Evolutionary conservation across 805 yeast genomes (phyloP), one percentile per base, ranked within the genome.

Genomic region (Cyberlindnera veronae): DNA sequence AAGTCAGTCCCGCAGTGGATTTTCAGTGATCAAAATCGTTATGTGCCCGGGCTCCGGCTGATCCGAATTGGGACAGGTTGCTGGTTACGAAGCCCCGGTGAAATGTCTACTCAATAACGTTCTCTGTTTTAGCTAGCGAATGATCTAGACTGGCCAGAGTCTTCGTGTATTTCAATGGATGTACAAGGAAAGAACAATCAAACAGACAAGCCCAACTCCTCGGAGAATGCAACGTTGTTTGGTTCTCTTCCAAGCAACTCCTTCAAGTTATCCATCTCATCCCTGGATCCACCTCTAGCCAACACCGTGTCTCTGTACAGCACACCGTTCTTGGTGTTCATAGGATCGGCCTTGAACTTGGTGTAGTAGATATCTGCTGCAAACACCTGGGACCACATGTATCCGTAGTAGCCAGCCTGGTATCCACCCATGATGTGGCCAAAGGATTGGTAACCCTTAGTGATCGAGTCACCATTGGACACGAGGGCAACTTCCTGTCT

Each of bases 371-470:
- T 84, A 60, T 87, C 95, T 6, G 86, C 76, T 2, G 95, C 93
- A 67, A 81, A 87, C 13, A 85, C 95, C 54, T 80, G 81, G 3
- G 95, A 84, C 81, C 88, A 87, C 65, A 86, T 63, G 60, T 87
- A 87, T 2, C 95, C 95, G 53, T 87, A 87, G 63, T 87, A 87
- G 10, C 90, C 79, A 39, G 85, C 91, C 60, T 87, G 87, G 14
- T 95, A 91, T 28, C 88, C 88, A 68, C 81, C 76, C 59, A 85
- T 76, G 40, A 76, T 72, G 57, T 87, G 96, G 2, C 86, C 87
- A 59, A 86, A 86, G 0, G 88, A 79, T 23, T 81, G 79, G 55
- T 76, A 84, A 4, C 93, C 93, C 44, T 71, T 76, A n/a, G 81
- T 75, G 16, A 61, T 52, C 19, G 63, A 64, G 24, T 73, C 77